A percentile compares a stretch with the other conserved stretches of the same genome.
Conservation (phyloP, 441 rosid species). For the Viola pubescens region DNA sequence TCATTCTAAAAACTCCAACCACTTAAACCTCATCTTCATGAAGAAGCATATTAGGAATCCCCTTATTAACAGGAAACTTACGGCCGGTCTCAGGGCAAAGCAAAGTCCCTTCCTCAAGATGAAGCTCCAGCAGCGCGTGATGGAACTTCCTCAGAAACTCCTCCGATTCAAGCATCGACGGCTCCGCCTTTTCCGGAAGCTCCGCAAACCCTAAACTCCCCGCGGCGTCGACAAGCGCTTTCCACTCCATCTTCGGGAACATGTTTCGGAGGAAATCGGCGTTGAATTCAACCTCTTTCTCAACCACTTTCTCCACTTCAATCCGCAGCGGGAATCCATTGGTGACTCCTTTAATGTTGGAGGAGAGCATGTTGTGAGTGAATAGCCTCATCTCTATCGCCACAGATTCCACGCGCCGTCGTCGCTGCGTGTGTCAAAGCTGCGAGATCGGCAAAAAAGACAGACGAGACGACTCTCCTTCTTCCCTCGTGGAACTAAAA, state of each 20-base stretch:
- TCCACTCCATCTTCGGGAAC: constrained; percentile 70
- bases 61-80: constrained; percentile 70
- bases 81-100: constrained; percentile 82
- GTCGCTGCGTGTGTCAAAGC: no score
- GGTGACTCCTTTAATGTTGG: constrained; percentile 73
- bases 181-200: constrained; percentile 54
- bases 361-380: constrained; percentile 88
- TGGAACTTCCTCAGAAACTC: constrained; percentile 67
- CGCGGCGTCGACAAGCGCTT: constrained; percentile 60
- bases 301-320: constrained; percentile 48
- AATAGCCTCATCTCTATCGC: constrained; percentile 61
- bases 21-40: constrained; percentile 83
- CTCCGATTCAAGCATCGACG: constrained; percentile 43
- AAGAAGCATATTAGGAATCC: constrained; percentile 91
- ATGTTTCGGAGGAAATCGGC: constrained; percentile 62
- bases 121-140: constrained; percentile 83
- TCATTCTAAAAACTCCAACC: background rate
- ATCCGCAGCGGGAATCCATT: constrained; percentile 70
- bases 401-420: no score
- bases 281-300: constrained; percentile 60
- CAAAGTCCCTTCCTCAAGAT: constrained; percentile 78
- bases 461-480: no score
- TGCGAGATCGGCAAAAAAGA: no score
- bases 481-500: no score
- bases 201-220: constrained; percentile 61